phyloP scores from a whole-genome alignment of 768 basidiomycete species.

The Boletus fagicola region DNA sequence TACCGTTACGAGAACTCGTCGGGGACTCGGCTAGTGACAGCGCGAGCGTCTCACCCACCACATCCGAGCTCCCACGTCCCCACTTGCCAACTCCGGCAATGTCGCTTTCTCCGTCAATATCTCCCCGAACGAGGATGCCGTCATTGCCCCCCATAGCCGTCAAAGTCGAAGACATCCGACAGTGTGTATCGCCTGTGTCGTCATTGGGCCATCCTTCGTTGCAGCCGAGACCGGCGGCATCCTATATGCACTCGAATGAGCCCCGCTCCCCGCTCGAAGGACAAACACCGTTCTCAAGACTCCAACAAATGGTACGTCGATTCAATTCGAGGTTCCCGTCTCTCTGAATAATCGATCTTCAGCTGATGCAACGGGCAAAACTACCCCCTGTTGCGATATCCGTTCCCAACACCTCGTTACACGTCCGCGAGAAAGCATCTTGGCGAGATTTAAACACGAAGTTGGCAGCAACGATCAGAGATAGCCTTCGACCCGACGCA shows the following conservation, averaged over 20 bases:
- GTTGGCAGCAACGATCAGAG: conserved; percentile 15
- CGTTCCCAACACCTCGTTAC: background rate
- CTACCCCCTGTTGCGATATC: background rate
- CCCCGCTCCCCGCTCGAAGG: background rate
- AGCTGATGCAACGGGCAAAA: background rate
- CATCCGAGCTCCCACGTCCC: conserved; percentile 10
- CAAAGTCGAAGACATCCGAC: conserved; percentile 24
- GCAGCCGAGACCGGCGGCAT: background rate
- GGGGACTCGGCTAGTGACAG: background rate
- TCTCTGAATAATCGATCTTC: background rate
- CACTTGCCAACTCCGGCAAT: conserved; percentile 32
- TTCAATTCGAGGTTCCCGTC: background rate
- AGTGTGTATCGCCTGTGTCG: background rate
- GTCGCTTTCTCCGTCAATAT: conserved; percentile 21
- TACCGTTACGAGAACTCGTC: background rate
- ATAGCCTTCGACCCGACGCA: conserved; percentile 2
- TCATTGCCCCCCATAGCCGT: conserved; percentile 34
- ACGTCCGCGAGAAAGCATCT: background rate
- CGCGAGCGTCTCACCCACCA: conserved; percentile 19
- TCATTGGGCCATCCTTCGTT: background rate
- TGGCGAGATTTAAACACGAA: background rate
- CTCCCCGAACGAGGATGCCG: conserved; percentile 12
- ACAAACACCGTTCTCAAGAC: conserved; percentile 4
- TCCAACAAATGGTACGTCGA: conserved; percentile 7
- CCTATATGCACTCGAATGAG: background rate